A percentile compares a stretch with the other conserved stretches of the same genome.
Evolutionary conservation across 176 grass and related monocot genomes (phyloP).

Genomic region (Juncus effusus): DNA sequence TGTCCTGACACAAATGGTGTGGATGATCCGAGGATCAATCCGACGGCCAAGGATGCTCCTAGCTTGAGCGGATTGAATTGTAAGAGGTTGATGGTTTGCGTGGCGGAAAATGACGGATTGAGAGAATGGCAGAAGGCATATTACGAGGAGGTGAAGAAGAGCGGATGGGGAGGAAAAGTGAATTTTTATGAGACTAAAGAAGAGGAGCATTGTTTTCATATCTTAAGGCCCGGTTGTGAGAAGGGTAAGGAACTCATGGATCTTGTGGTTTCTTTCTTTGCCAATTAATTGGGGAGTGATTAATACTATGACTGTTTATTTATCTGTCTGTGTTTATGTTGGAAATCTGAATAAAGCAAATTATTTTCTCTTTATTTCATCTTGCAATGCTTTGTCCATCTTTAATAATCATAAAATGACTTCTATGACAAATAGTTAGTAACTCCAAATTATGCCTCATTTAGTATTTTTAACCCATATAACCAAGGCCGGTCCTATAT

Average conservation of each 20-base stretch:
- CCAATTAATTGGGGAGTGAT: background rate
- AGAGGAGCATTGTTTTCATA: slow-evolving; percentile 51
- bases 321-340: too few species aligned
- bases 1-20: slow-evolving; percentile 28
- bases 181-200: slow-evolving; percentile 41
- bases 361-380: too few species aligned
- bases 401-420: too few species aligned
- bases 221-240: slow-evolving; percentile 29
- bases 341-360: too few species aligned
- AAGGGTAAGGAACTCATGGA: slow-evolving; percentile 41
- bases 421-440: too few species aligned
- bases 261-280: slow-evolving; percentile 21
- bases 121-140: slow-evolving; percentile 41
- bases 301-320: too few species aligned
- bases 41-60: slow-evolving; percentile 31
- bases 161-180: slow-evolving; percentile 35
- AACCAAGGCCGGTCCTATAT: too few species aligned
- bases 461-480: too few species aligned
- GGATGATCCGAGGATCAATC: slow-evolving; percentile 55
- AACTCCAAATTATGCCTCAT: too few species aligned
- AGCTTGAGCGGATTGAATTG: slow-evolving; percentile 38
- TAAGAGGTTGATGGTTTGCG: slow-evolving; percentile 42
- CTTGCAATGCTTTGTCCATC: too few species aligned
- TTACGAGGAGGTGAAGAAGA: slow-evolving; percentile 36
- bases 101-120: slow-evolving; percentile 28